These are phyloP conservation scores for Boeremia lycopersici DNA, from an alignment of 2,329 filamentous ascomycete genomes.

Conservation along the genomic window DNA sequence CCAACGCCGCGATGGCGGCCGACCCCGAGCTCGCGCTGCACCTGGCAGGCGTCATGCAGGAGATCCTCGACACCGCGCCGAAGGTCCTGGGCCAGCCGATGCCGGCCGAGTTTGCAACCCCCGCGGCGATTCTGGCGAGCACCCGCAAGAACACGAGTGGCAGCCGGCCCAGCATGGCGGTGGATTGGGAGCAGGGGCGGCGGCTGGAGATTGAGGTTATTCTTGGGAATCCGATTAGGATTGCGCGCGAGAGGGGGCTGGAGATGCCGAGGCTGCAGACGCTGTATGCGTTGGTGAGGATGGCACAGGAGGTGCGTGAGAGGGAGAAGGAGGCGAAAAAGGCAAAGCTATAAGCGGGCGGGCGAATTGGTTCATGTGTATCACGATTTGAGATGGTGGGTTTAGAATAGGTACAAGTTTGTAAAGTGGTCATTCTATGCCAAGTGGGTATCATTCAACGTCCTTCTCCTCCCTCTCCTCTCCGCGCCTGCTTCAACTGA, in stretches of 20 bases:
- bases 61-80: slow-evolving; percentile 69
- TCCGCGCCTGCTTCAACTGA: slow-evolving; percentile 57
- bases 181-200: slow-evolving; percentile 71
- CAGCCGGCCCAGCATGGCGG: slow-evolving; percentile 67
- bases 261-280: slow-evolving; percentile 71
- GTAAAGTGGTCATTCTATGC: slow-evolving; percentile 12
- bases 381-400: not conserved
- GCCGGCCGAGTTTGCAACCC: slow-evolving; percentile 64
- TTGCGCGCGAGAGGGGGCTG: slow-evolving; percentile 66
- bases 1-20: slow-evolving; percentile 69
- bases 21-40: slow-evolving; percentile 68
- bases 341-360: slow-evolving; percentile 6
- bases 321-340: slow-evolving; percentile 21
- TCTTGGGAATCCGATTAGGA: slow-evolving; percentile 71
- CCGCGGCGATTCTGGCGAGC: slow-evolving; percentile 67
- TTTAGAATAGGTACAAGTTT: not conserved
- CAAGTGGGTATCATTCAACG: slow-evolving; percentile 15
- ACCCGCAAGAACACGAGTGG: slow-evolving; percentile 67
- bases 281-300: slow-evolving; percentile 69
- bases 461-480: not conserved
- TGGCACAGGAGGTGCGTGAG: slow-evolving; percentile 63
- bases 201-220: slow-evolving; percentile 75
- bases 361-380: not conserved
- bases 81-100: slow-evolving; percentile 67
- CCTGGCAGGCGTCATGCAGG: slow-evolving; percentile 70